These are phyloP conservation scores for Piper betle DNA, from an alignment of 164 flowering plant genomes.

Conservation along the genomic window DNA sequence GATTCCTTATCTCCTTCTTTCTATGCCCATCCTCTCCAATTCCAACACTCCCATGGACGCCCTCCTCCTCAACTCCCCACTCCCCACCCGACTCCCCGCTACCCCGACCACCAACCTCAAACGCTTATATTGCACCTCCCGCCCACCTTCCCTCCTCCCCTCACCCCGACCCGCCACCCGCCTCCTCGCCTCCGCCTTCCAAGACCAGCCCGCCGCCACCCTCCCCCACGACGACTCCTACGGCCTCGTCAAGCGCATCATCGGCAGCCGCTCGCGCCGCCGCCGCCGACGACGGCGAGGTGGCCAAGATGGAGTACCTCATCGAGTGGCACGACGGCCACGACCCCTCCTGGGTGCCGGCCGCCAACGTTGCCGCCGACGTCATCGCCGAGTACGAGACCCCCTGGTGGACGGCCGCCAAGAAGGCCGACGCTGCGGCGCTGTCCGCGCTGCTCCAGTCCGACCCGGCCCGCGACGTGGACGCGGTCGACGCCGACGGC, in stretches of 20 bases:
- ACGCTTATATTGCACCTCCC: no score
- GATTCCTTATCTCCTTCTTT: no score
- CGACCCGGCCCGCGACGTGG: slow-evolving; percentile 41
- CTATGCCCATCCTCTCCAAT: no score
- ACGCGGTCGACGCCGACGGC: slow-evolving; percentile 67
- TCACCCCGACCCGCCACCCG: slow-evolving; percentile 9
- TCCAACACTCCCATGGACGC: no score
- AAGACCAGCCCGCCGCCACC: background rate
- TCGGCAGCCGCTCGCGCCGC: slow-evolving; percentile 63
- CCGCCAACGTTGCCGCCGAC: no score
- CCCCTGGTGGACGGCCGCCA: slow-evolving; percentile 97
- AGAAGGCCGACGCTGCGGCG: slow-evolving; percentile 74
- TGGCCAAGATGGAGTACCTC: slow-evolving; percentile 67
- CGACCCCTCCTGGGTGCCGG: slow-evolving; percentile 85
- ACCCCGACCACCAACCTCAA: no score
- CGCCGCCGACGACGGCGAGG: slow-evolving; percentile 5
- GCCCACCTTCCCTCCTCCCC: background rate
- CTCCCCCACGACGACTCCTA: slow-evolving; percentile 42
- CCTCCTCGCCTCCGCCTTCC: slow-evolving; percentile 1
- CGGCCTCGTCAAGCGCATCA: slow-evolving; percentile 72
- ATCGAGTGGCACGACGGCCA: slow-evolving; percentile 93
- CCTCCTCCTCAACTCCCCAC: no score
- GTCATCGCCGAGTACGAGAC: slow-evolving; percentile 84
- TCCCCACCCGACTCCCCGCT: no score
- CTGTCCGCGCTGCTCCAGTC: slow-evolving; percentile 26